Base-by-base conservation (phyloP, 768 basidiomycete genomes). In the Lentinus brumalis region DNA sequence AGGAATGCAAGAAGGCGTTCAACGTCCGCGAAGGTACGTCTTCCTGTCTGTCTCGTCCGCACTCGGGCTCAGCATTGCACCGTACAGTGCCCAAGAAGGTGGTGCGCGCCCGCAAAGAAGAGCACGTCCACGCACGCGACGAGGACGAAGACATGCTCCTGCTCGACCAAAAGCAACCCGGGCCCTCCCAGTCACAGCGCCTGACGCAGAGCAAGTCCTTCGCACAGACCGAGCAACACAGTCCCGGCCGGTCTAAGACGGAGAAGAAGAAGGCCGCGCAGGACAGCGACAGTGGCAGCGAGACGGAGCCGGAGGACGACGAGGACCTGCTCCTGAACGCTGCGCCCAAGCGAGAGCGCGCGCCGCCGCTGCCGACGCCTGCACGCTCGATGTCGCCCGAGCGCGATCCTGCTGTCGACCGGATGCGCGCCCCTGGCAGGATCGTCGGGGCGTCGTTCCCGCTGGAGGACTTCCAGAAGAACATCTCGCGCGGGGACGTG, bases 401-500 rank as follows among this genome's bases (percentile, higher is more conserved):
- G 21, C 76, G 2, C 75, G 69, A 30, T 64, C 21, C 21, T 26
- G 21, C 21, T 71, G 21, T 81, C 14, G 82, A 86, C 58, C 78
- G 77, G 15, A 83, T 82, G 31, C 81, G 83, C 14, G 85, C 83
- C 15, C 81, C 85, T 0, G 91, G 91, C 5, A 78, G 91, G 50
- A 89, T 96, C 54, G 85, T 96, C 41, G 90, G 92, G 9, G 83
- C 79, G 41, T 85, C 87, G 0, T 79, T 80, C 64, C 94, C 94
- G 1, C 76, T 96, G 53, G 77, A 78, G 49, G 94, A 96, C 73
- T 97, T 96, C 76, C 76, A 78, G 61, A 77, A 80, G 66, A 90
- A 92, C 69, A 75, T 91, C 38, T 80, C 78, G 30, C 81, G 81
- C 55, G 92, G 92, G 0, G 93, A 94, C 71, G 76, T 94, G 18